These are phyloP conservation scores for Huntiella decipiens DNA, from an alignment of 2,329 filamentous ascomycete species.

Conservation along the genomic window DNA sequence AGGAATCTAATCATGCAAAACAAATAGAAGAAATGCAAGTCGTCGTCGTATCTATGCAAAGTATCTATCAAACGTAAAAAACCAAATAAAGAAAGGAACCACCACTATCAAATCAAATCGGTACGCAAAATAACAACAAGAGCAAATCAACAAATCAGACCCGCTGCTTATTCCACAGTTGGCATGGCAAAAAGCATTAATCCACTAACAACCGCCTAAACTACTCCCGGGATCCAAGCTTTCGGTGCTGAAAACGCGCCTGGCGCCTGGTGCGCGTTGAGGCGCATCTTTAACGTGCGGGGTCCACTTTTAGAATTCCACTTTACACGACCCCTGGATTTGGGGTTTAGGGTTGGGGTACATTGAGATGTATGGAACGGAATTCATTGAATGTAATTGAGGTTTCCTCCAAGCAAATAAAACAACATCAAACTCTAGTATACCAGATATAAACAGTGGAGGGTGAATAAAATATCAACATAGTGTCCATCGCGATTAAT, in stretches of 20 bases:
- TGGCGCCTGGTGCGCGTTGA: background rate
- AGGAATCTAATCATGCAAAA: no score
- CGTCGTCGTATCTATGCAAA: no score
- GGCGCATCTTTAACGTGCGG: background rate
- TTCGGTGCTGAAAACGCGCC: constrained; percentile 5
- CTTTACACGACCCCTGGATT: constrained; percentile 9
- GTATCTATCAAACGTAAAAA: no score
- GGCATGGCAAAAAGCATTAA: no score
- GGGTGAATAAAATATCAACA: background rate
- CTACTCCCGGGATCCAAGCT: no score
- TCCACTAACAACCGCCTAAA: no score
- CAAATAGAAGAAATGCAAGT: no score
- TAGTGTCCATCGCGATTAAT: background rate
- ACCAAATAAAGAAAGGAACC: no score
- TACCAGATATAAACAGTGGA: background rate
- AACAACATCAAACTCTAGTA: background rate
- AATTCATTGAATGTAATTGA: background rate
- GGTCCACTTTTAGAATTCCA: constrained; percentile 7
- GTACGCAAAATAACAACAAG: no score
- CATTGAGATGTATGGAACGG: background rate
- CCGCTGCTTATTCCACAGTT: no score
- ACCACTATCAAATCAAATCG: no score
- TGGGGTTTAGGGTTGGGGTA: background rate
- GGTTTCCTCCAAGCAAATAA: background rate
- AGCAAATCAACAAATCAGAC: no score